phyloP scores from a whole-genome alignment of 2,329 filamentous ascomycete species.

The Microthyrium microscopicum region DNA sequence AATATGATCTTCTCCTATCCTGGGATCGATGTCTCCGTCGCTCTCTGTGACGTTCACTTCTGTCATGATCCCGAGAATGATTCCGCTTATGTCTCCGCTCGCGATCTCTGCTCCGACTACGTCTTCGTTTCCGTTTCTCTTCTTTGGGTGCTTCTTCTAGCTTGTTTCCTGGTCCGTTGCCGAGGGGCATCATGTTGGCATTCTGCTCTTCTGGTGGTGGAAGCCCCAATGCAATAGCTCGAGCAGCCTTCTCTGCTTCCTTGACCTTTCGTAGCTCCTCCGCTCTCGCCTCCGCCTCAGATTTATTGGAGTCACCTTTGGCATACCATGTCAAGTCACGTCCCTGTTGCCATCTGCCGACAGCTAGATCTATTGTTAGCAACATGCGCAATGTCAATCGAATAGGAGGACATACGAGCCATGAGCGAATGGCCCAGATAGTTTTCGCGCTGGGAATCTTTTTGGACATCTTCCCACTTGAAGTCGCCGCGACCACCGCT shows the following conservation, averaged over 20 bases:
- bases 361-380: slow-evolving; percentile 28
- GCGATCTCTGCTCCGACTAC: too few species aligned
- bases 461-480: slow-evolving; percentile 88
- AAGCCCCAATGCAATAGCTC: slow-evolving; percentile 66
- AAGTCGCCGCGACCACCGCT: slow-evolving; percentile 83
- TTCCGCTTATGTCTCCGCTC: too few species aligned
- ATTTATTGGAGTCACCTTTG: slow-evolving; percentile 33
- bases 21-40: too few species aligned
- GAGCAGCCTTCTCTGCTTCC: slow-evolving; percentile 82
- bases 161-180: slow-evolving; percentile 5
- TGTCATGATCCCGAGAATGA: too few species aligned
- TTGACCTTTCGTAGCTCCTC: slow-evolving; percentile 73
- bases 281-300: slow-evolving; percentile 41
- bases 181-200: slow-evolving; percentile 42
- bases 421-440: slow-evolving; percentile 82
- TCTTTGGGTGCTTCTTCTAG: slow-evolving; percentile 15
- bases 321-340: slow-evolving; percentile 52
- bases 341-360: slow-evolving; percentile 80
- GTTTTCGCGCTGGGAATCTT: slow-evolving; percentile 74
- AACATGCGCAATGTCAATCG: neutral
- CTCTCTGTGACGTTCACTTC: too few species aligned
- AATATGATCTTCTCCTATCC: too few species aligned
- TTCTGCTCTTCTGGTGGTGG: slow-evolving; percentile 55
- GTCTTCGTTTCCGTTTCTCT: too few species aligned
- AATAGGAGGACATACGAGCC: slow-evolving; percentile 35